These are phyloP conservation scores for Lactarius sanguifluus DNA, from an alignment of 768 basidiomycete species.

Conservation along the genomic window DNA sequence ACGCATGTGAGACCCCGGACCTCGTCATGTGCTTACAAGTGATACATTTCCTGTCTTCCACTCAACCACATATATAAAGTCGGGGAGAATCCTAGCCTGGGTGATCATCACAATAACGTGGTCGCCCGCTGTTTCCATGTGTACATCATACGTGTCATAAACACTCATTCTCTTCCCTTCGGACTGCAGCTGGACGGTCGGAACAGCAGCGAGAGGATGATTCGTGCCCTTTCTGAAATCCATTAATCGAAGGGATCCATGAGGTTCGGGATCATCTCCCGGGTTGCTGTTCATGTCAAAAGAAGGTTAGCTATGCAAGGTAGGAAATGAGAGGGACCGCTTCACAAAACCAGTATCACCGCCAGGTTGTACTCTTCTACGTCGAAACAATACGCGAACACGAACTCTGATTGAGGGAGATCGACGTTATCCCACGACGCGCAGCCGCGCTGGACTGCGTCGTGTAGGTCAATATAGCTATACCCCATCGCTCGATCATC, in stretches of 20 bases:
- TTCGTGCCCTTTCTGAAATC: slow-evolving; percentile 16
- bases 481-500: slow-evolving; percentile 27
- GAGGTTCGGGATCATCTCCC: slow-evolving; percentile 17
- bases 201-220: slow-evolving; percentile 18
- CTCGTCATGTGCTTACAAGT: background rate
- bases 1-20: background rate
- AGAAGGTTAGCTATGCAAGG: slow-evolving; percentile 1
- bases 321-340: background rate
- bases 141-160: slow-evolving; percentile 17
- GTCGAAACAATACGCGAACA: slow-evolving; percentile 20
- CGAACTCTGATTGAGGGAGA: slow-evolving; percentile 18
- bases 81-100: slow-evolving; percentile 19
- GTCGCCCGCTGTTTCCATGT: slow-evolving; percentile 21
- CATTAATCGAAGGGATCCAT: slow-evolving; percentile 13
- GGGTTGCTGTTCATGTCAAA: slow-evolving; percentile 9
- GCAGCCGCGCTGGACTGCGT: slow-evolving; percentile 8
- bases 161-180: slow-evolving; percentile 9
- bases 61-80: slow-evolving; percentile 12
- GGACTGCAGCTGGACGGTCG: slow-evolving; percentile 14
- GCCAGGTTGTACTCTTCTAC: slow-evolving; percentile 23
- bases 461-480: slow-evolving; percentile 17
- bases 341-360: slow-evolving; percentile 23
- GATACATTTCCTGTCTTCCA: slow-evolving; percentile 24
- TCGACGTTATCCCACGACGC: slow-evolving; percentile 18
- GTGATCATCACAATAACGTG: slow-evolving; percentile 21